phyloP scores from a whole-genome alignment of 2,329 filamentous ascomycete genomes.

The Ceratocystis huliohia region DNA sequence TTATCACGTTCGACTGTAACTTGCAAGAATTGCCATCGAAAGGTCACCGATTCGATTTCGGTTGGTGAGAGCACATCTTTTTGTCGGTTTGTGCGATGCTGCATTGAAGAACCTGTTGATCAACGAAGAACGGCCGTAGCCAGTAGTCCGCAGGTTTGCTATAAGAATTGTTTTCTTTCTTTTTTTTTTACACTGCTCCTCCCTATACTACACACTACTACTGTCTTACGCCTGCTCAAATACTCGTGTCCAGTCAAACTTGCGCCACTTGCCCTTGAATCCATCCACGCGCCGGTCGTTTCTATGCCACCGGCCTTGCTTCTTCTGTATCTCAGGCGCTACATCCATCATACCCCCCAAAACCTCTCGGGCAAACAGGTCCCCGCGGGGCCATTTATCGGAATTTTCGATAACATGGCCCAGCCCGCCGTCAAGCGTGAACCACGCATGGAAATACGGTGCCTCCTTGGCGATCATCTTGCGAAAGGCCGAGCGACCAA shows the following conservation, averaged over 20 bases:
- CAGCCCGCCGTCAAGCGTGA: constrained; percentile 77
- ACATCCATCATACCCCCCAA: constrained; percentile 84
- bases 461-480: constrained; percentile 80
- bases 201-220: neutral
- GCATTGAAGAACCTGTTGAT: neutral
- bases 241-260: constrained; percentile 75
- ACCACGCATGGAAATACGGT: constrained; percentile 98
- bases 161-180: too few species aligned
- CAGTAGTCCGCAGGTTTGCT: too few species aligned
- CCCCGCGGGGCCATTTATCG: constrained; percentile 73
- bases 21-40: constrained; percentile 20
- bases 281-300: constrained; percentile 57
- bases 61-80: neutral
- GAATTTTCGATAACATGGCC: constrained; percentile 86
- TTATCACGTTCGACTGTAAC: constrained; percentile 20
- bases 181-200: neutral
- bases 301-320: constrained; percentile 72
- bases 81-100: too few species aligned
- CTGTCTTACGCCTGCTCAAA: constrained; percentile 31
- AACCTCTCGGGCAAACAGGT: constrained; percentile 84
- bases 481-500: constrained; percentile 73
- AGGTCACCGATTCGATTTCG: constrained; percentile 20
- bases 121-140: too few species aligned
- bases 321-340: constrained; percentile 72
- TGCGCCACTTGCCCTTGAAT: constrained; percentile 76